Evolutionary conservation across 805 yeast genomes (phyloP), one percentile per base, ranked within the genome.

Genomic region (Starmera caribaea): DNA sequence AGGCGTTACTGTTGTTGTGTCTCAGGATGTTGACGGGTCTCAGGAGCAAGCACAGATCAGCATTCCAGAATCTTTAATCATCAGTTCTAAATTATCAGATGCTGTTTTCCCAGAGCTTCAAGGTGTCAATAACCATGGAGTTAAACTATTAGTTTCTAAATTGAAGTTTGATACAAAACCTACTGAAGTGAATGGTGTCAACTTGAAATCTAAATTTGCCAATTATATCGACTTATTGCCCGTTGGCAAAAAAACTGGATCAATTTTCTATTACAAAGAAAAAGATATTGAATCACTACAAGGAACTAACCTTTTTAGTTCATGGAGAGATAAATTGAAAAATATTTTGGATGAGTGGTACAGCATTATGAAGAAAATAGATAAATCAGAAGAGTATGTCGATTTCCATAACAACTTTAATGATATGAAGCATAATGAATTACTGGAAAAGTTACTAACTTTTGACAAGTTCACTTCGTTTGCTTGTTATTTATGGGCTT

Each of bases 401-500:
- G 29, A 36, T 15, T 43, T 52, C 11, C 48, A 39, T 16, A 38
- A 49, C 9, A 35, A 38, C 2, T 53, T 45, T 39, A 39, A 43
- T 6, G 36, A 42, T 1, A 31, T 51, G 5, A 6, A 41, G 1
- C 38, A 47, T 30, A 47, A 43, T 7, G 42, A 44, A 4, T 34
- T 61, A 0, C 47, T 54, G 27, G 41, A 53, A 1, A 32, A 45
- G 1, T 38, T 52, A 3, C 32, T 45, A 5, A 57, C 61, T 9
- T 42, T 42, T 1, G 11, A 16, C 1, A 62, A 68, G 34, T 83
- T 88, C 88, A 71, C 77, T 7, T 68, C 77, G 36, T 81, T 83
- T 46, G 62, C 76, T 1, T 78, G 79, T 6, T 88, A 79, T 52
- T 54, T 81, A 5, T 88, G 96, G 95, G 74, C 92, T 2, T 68